Percentiles rank a stretch among this genome's conserved stretches.
Conservation (phyloP, 2,329 filamentous ascomycete species). For the Tolypocladium guangdongense region DNA sequence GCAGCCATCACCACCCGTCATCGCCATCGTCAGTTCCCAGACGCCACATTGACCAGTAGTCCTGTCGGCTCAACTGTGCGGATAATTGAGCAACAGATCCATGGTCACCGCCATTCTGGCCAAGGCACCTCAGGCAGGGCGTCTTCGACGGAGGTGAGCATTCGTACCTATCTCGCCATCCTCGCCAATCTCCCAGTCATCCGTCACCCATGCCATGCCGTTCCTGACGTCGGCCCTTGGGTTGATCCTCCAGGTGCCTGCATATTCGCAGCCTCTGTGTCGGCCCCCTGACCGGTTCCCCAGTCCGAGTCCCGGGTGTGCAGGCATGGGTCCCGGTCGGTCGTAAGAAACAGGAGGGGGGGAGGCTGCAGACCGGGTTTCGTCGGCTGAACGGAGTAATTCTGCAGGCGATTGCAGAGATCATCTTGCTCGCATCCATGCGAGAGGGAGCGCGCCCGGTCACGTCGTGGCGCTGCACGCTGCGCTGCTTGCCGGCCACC, state of each 20-base stretch:
- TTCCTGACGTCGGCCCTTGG: neutral
- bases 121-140: neutral
- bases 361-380: neutral
- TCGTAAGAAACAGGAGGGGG: neutral
- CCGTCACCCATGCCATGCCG: neutral
- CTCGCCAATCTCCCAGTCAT: neutral
- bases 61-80: too few species aligned
- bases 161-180: neutral
- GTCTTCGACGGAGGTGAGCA: too few species aligned
- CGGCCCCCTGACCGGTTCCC: slow-evolving; percentile 1
- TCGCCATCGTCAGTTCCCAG: neutral
- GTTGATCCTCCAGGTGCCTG: neutral
- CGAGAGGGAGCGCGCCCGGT: neutral
- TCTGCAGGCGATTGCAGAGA: neutral
- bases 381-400: neutral
- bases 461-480: neutral
- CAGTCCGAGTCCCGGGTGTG: neutral
- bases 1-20: neutral
- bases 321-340: neutral
- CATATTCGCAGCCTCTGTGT: neutral
- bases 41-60: neutral
- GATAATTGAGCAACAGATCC: neutral
- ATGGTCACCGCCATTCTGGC: neutral
- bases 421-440: neutral
- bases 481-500: neutral